Conservation (phyloP, 2,329 filamentous ascomycete species). For the Penicillium sp. region DNA sequence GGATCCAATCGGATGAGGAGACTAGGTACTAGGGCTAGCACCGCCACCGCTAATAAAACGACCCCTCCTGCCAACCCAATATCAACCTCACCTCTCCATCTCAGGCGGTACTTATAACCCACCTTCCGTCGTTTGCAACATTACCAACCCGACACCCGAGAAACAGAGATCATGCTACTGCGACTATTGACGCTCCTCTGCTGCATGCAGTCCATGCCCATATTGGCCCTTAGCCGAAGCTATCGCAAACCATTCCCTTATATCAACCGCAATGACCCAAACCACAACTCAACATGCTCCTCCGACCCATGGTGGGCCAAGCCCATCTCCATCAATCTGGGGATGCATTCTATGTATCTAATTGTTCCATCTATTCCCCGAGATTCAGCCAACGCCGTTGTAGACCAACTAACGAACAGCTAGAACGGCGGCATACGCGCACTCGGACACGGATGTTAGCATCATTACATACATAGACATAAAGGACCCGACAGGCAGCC, state of each 20-base stretch:
- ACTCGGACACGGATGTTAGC: neutral
- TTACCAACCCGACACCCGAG: neutral
- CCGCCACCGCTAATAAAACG: neutral
- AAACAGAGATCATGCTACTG: neutral
- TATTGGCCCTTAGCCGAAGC: neutral
- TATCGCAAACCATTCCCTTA: neutral
- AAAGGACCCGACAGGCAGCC: neutral
- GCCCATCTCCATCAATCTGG: neutral
- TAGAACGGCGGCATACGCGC: neutral
- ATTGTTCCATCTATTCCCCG: neutral
- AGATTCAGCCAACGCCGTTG: no score
- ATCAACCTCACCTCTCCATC: neutral
- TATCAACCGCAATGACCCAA: neutral
- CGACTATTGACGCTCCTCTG: neutral
- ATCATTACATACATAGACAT: neutral
- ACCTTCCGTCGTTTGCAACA: no score
- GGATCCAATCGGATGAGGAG: neutral
- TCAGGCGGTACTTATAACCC: no score
- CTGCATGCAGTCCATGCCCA: neutral
- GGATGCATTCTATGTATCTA: neutral
- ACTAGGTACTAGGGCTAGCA: neutral
- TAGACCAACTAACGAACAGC: neutral
- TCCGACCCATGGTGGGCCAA: neutral
- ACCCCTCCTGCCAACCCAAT: neutral
- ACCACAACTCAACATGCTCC: neutral